Conservation (phyloP, 1,284 basidiomycete species). For the Tilletiaria anomala region DNA sequence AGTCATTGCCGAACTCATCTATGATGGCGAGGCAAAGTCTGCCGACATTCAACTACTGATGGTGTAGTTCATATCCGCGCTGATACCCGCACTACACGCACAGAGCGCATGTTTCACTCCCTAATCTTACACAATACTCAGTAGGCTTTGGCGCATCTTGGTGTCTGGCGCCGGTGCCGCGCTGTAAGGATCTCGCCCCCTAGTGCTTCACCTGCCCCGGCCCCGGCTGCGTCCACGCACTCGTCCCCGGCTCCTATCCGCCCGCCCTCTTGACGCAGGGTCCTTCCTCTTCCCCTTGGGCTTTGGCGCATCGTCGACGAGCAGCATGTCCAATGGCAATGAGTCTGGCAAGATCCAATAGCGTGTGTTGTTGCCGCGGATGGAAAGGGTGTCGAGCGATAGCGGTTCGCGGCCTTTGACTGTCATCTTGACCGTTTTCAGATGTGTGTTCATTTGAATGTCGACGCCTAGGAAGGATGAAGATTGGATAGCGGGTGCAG, state of each 20-base stretch:
- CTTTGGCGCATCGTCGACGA: constrained; percentile 94
- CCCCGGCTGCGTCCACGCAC: constrained; percentile 16
- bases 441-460: constrained; percentile 72
- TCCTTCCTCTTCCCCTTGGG: constrained; percentile 51
- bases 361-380: constrained; percentile 46
- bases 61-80: too few species aligned
- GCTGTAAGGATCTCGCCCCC: constrained; percentile 16
- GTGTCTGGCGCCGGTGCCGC: too few species aligned
- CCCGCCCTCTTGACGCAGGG: constrained; percentile 7
- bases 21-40: constrained; percentile 44
- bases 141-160: too few species aligned
- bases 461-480: constrained; percentile 29
- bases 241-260: constrained; percentile 12
- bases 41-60: constrained; percentile 42
- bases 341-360: constrained; percentile 94
- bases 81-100: too few species aligned
- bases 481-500: constrained; percentile 1
- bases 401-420: constrained; percentile 66
- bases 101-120: too few species aligned
- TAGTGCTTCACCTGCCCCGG: constrained; percentile 23
- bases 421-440: constrained; percentile 94
- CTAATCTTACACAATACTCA: too few species aligned
- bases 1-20: constrained; percentile 45
- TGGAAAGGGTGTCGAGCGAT: constrained; percentile 44
- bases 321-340: constrained; percentile 81